These are phyloP conservation scores for Diphasiastrum complanatum DNA, from an alignment of 83 land plant genomes.

Conservation along the genomic window DNA sequence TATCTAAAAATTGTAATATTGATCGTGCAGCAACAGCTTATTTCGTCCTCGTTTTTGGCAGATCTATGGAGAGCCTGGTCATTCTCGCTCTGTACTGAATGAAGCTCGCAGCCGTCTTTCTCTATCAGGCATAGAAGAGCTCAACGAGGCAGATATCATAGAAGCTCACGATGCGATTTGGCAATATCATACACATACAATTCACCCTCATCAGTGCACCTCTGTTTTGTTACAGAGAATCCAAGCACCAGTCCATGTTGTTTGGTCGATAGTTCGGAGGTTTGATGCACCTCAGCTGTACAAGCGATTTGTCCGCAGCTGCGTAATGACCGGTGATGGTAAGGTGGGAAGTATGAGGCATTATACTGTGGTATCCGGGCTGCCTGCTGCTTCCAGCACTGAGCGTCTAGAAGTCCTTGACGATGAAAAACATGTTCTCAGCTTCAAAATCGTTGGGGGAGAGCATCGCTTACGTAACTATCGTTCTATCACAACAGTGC, in stretches of 20 bases:
- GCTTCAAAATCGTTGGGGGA: slow-evolving; percentile 4
- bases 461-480: slow-evolving; percentile 1
- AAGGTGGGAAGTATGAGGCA: slow-evolving; percentile 2
- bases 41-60: too few relatives aligned
- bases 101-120: too few relatives aligned
- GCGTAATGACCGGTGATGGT: not conserved
- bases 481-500: slow-evolving; percentile 5
- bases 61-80: too few relatives aligned
- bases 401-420: slow-evolving; percentile 9
- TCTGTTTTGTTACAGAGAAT: not conserved
- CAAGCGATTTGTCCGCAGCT: slow-evolving; percentile 6
- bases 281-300: slow-evolving; percentile 11
- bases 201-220: not conserved
- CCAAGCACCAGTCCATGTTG: not conserved
- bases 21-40: too few relatives aligned
- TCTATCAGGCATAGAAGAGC: too few relatives aligned
- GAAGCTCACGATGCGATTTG: not conserved
- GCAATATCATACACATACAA: not conserved
- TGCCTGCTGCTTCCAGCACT: slow-evolving; percentile 5
- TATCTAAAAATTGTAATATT: too few relatives aligned
- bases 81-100: too few relatives aligned
- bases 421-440: too few relatives aligned
- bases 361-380: slow-evolving; percentile 3
- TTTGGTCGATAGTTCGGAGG: slow-evolving; percentile 1
- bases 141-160: too few relatives aligned